Percentiles rank a stretch among this genome's conserved stretches.
Evolutionary conservation across 2,329 filamentous ascomycete genomes (phyloP).

Genomic region (Aspergillus novofumigatus): DNA sequence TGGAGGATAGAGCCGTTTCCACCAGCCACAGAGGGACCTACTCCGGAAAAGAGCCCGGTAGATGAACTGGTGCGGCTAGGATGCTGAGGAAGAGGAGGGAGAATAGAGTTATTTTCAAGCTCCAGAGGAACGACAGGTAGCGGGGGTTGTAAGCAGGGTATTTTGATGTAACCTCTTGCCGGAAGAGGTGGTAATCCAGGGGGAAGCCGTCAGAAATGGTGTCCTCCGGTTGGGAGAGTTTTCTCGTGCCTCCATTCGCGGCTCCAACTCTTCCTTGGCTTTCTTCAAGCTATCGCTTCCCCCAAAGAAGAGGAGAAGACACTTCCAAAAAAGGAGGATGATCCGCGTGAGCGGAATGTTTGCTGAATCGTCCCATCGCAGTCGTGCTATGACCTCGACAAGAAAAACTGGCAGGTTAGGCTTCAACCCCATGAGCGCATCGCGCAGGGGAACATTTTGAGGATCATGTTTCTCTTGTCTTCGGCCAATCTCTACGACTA

Average conservation of each 20-base stretch:
- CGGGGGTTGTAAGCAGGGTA: constrained; percentile 96
- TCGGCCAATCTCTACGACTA: constrained; percentile 40
- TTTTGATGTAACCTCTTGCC: constrained; percentile 95
- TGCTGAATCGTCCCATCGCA: constrained; percentile 64
- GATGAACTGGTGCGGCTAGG: constrained; percentile 57
- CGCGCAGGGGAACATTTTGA: constrained; percentile 21
- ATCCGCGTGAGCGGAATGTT: constrained; percentile 61
- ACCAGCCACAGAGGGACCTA: constrained; percentile 45
- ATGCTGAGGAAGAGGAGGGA: constrained; percentile 78
- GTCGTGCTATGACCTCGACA: constrained; percentile 62
- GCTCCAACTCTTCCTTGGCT: constrained; percentile 66
- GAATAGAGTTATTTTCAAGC: constrained; percentile 81
- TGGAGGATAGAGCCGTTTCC: constrained; percentile 72
- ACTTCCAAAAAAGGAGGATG: constrained; percentile 87
- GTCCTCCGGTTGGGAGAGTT: constrained; percentile 54
- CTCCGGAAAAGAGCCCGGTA: constrained; percentile 58
- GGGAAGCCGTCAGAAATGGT: constrained; percentile 85
- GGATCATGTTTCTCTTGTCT: constrained; percentile 28
- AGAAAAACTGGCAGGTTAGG: constrained; percentile 70
- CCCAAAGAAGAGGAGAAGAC: constrained; percentile 79
- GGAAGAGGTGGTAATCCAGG: constrained; percentile 91
- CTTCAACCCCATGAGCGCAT: constrained; percentile 51
- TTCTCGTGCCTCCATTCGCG: constrained; percentile 46
- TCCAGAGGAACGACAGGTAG: constrained; percentile 78
- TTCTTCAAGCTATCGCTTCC: constrained; percentile 68